These are phyloP conservation scores for Lepidium aucheri DNA, from an alignment of 345 rosid species.

Conservation along the genomic window DNA sequence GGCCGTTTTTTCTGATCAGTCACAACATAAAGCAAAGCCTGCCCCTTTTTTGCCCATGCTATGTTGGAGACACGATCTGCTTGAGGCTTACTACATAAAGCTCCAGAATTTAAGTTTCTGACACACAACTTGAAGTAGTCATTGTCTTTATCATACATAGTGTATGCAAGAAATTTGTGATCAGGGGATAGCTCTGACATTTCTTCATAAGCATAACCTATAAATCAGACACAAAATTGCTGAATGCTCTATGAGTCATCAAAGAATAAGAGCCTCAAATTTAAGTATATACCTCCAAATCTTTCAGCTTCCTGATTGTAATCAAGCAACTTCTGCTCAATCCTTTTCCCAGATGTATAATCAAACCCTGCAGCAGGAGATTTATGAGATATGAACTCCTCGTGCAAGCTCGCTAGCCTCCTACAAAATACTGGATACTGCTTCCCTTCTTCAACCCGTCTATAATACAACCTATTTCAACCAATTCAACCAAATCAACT, in stretches of 20 bases:
- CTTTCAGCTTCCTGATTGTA: conserved; percentile 92
- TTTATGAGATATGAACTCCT: conserved; percentile 70
- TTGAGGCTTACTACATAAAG: conserved; percentile 86
- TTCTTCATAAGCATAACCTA: conserved; percentile 95
- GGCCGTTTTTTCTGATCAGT: conserved; percentile 87
- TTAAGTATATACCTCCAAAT: conserved; percentile 63
- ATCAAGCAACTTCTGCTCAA: conserved; percentile 93
- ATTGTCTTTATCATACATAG: conserved; percentile 93
- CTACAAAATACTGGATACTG: conserved; percentile 78
- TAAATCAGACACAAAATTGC: neutral
- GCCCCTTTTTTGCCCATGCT: conserved; percentile 90
- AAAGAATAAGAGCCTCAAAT: neutral
- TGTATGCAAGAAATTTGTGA: conserved; percentile 90
- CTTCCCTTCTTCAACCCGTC: conserved; percentile 90
- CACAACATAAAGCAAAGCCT: conserved; percentile 77
- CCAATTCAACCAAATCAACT: no score
- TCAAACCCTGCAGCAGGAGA: conserved; percentile 81
- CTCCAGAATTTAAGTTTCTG: conserved; percentile 82
- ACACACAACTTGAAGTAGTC: conserved; percentile 72
- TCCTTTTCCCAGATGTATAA: conserved; percentile 73
- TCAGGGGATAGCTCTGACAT: conserved; percentile 86
- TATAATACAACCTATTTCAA: conserved; percentile 69
- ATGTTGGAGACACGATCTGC: conserved; percentile 74
- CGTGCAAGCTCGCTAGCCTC: conserved; percentile 65
- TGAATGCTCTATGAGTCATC: neutral